These are phyloP conservation scores for Plasmodium ovale DNA, from an alignment of 169 alveolate species.

Conservation along the genomic window DNA sequence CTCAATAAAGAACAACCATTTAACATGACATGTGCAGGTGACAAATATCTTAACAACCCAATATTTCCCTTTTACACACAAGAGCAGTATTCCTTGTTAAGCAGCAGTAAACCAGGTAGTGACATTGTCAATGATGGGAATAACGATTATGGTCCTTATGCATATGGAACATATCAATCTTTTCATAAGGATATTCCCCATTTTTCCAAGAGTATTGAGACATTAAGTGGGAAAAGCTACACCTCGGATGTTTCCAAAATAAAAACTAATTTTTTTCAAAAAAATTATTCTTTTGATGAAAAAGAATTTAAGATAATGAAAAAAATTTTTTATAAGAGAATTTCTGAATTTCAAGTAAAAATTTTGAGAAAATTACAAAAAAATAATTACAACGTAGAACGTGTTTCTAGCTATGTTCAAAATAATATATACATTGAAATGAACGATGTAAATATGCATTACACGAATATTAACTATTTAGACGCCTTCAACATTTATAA, in stretches of 20 bases:
- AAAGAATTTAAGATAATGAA: conserved; percentile 18
- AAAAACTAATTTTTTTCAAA: conserved; percentile 1
- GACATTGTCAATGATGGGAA: background rate
- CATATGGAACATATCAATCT: too few species aligned
- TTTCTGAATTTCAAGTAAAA: conserved; percentile 41
- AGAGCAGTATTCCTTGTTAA: conserved; percentile 5
- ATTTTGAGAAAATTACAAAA: conserved; percentile 70
- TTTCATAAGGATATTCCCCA: background rate
- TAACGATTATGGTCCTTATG: background rate
- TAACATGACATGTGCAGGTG: background rate
- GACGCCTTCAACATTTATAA: conserved; percentile 55
- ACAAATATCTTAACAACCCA: conserved; percentile 1
- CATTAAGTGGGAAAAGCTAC: background rate
- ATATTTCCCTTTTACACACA: conserved; percentile 18
- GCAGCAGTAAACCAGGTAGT: background rate
- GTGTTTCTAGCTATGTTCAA: conserved; percentile 26
- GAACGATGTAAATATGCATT: conserved; percentile 42
- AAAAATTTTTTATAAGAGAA: conserved; percentile 56
- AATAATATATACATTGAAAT: conserved; percentile 54
- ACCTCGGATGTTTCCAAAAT: background rate
- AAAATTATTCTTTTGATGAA: conserved; percentile 18
- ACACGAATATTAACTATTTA: conserved; percentile 60
- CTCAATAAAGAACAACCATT: background rate
- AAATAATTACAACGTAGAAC: conserved; percentile 33
- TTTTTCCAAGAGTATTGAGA: background rate